Percentiles rank a stretch among this genome's conserved stretches.
Conservation (phyloP, 768 basidiomycete species). For the Cyclocybe cylindracea region DNA sequence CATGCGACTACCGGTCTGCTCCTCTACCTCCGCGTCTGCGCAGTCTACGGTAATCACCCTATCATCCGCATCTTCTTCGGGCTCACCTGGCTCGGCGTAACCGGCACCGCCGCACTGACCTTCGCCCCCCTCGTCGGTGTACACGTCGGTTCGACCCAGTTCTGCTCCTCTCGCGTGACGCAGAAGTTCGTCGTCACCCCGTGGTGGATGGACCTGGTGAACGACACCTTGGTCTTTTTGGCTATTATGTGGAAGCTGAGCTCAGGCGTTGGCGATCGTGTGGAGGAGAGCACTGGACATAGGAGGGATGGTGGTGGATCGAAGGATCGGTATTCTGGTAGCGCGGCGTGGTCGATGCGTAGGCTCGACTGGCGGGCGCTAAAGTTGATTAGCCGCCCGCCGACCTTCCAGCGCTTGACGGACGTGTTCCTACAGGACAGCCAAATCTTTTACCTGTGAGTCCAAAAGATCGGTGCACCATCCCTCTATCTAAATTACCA, state of each 20-base stretch:
- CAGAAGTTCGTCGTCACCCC: slow-evolving; percentile 5
- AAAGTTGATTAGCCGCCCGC: slow-evolving; percentile 7
- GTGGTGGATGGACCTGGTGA: slow-evolving; percentile 12
- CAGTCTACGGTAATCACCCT: slow-evolving; percentile 6
- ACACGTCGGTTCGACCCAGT: slow-evolving; percentile 9
- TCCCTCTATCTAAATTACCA: background rate
- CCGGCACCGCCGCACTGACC: background rate
- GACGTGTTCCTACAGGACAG: slow-evolving; percentile 24
- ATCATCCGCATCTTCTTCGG: slow-evolving; percentile 5
- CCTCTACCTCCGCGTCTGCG: slow-evolving; percentile 12
- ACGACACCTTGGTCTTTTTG: slow-evolving; percentile 30
- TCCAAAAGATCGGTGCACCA: background rate
- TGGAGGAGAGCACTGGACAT: background rate
- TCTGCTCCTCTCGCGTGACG: slow-evolving; percentile 1
- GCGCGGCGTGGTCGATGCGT: background rate
- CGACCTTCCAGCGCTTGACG: slow-evolving; percentile 20
- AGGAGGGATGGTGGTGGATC: slow-evolving; percentile 17
- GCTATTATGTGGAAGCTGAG: slow-evolving; percentile 28
- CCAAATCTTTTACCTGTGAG: slow-evolving; percentile 30
- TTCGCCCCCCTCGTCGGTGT: background rate
- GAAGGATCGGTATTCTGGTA: slow-evolving; percentile 10
- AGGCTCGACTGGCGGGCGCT: background rate
- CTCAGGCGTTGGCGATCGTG: background rate
- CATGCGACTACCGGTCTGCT: background rate
- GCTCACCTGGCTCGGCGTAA: slow-evolving; percentile 5